These are phyloP conservation scores for Tuber microsphaerosporum DNA, from an alignment of 495 filamentous ascomycete genomes.

Conservation along the genomic window DNA sequence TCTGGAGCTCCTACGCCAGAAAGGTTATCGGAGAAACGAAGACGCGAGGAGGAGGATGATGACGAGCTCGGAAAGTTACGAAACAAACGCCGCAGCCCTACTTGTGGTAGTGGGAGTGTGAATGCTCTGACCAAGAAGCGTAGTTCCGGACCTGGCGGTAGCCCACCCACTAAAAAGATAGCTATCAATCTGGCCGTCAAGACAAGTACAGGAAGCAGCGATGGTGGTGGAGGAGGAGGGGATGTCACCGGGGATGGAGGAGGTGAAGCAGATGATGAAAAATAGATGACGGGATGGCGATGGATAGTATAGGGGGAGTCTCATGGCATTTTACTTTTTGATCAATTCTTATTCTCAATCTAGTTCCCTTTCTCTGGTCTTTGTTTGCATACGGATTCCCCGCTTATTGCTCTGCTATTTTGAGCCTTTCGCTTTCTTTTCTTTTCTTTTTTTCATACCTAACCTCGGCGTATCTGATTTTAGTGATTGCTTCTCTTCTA, in stretches of 20 bases:
- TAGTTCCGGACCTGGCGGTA: conserved; percentile 35
- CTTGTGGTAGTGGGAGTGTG: conserved; percentile 14
- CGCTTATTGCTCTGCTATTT: neutral
- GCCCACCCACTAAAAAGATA: conserved; percentile 47
- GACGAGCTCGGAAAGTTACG: conserved; percentile 70
- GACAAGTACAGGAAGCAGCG: conserved; percentile 22
- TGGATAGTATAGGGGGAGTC: conserved; percentile 41
- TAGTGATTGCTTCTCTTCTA: conserved; percentile 11
- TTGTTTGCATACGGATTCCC: conserved; percentile 10
- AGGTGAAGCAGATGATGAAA: conserved; percentile 21
- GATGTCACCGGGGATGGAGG: conserved; percentile 25
- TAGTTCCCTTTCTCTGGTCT: conserved; percentile 45
- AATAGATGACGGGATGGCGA: conserved; percentile 46
- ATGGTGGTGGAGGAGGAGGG: conserved; percentile 19
- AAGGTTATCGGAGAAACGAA: conserved; percentile 79
- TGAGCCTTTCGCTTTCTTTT: conserved; percentile 33
- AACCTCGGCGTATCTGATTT: conserved; percentile 42
- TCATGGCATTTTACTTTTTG: conserved; percentile 31
- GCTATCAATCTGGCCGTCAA: conserved; percentile 47
- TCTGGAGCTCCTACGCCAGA: conserved; percentile 54
- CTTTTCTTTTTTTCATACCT: conserved; percentile 30
- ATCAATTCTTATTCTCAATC: conserved; percentile 36
- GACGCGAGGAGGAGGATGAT: conserved; percentile 75
- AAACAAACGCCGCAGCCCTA: conserved; percentile 60
- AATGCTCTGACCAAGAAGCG: conserved; percentile 40